A percentile compares a stretch with the other conserved stretches of the same genome.
These are phyloP conservation scores for Somion occarium DNA, from an alignment of 1,284 basidiomycete species.

Conservation along the genomic window DNA sequence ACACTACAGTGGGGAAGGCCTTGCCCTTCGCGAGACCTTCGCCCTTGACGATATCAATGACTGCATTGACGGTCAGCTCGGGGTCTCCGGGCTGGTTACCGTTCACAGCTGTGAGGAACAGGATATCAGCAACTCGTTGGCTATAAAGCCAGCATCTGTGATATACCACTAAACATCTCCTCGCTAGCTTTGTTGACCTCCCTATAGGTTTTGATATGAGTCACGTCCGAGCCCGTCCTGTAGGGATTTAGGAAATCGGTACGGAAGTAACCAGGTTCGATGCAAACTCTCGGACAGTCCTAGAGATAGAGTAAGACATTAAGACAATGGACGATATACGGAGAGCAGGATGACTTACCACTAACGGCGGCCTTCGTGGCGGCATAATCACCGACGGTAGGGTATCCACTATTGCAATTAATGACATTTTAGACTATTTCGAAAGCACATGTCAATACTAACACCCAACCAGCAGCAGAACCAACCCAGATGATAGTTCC, in stretches of 20 bases:
- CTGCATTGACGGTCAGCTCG: constrained; percentile 22
- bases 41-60: constrained; percentile 27
- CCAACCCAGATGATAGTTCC: constrained; percentile 34
- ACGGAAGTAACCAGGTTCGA: constrained; percentile 43
- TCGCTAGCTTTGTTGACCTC: constrained; percentile 24
- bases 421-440: neutral
- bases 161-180: constrained; percentile 13
- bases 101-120: constrained; percentile 10
- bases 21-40: constrained; percentile 25
- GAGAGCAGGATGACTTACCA: constrained; percentile 19
- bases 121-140: neutral
- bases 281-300: constrained; percentile 31
- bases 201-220: constrained; percentile 35
- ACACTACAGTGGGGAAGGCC: constrained; percentile 17
- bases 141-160: too few relatives aligned
- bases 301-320: too few relatives aligned
- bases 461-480: constrained; percentile 30
- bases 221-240: constrained; percentile 26
- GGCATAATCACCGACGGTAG: constrained; percentile 31
- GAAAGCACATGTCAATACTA: constrained; percentile 11
- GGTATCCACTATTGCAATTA: constrained; percentile 18
- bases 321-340: too few relatives aligned
- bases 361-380: constrained; percentile 33
- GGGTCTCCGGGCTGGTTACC: constrained; percentile 32
- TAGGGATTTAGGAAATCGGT: constrained; percentile 32